Evolutionary conservation across 768 basidiomycete genomes (phyloP), one percentile per base, ranked within the genome.

Genomic region (Crucibulum laeve): DNA sequence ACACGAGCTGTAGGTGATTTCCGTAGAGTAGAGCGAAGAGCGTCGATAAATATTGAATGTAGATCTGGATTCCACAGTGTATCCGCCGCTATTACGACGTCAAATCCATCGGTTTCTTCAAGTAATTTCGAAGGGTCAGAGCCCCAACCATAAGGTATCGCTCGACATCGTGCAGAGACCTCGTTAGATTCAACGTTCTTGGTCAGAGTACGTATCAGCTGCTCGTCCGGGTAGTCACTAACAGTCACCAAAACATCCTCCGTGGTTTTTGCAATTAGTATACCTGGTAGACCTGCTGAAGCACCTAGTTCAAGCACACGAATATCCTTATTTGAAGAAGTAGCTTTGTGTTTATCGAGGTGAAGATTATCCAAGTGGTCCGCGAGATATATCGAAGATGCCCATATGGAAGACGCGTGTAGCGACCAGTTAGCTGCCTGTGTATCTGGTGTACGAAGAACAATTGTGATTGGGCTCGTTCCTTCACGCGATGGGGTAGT

Each of bases 371-470:
- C 59, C 24, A 88, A 43, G 49, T 87, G 78, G 56, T 87, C 79
- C 36, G 82, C 82, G 34, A 88, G 59, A 62, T 79, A 85, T 33
- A 77, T 60, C 13, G 87, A 77, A 4, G 87, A 73, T 4, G 70
- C 63, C 88, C 86, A 91, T 54, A 90, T 78, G 13, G 84, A 83
- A 18, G 84, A 81, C 1, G 87, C 88, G 45, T 91, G 87, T 2
- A 90, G 60, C 1, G 76, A 69, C 87, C 87, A 90, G 53, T 89
- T 87, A 14, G 71, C 67, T 17, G 82, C 65, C 8, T 73, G 64
- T 8, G 86, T 82, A 54, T 88, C 82, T 8, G 87, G 86, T 1
- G 75, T 81, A 11, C 58, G 55, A 33, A 87, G 61, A 0, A 68
- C 65, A 39, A 87, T 69, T 24, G 49, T 53, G 24, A 45, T 44